phyloP scores from a whole-genome alignment of 805 yeast species.

The Schwanniomyces sp. region DNA sequence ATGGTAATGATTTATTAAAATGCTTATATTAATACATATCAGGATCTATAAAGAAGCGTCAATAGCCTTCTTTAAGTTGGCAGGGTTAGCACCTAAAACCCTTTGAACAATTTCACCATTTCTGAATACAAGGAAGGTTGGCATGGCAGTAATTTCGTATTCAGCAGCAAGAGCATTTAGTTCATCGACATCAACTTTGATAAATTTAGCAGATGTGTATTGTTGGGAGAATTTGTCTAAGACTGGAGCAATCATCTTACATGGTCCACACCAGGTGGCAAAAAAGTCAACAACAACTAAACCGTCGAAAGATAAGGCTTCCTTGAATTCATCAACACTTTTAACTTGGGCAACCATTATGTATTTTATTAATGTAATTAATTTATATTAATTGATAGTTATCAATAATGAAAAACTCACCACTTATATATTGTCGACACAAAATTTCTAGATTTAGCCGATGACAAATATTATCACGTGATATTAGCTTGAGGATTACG shows the following conservation, averaged over 20 bases:
- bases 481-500: neutral
- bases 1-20: too few relatives aligned
- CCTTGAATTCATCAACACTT: constrained; percentile 57
- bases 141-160: constrained; percentile 57
- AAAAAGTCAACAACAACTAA: constrained; percentile 92
- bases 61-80: constrained; percentile 71
- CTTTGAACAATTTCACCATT: constrained; percentile 75
- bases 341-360: constrained; percentile 38
- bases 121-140: constrained; percentile 73
- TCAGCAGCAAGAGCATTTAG: constrained; percentile 73
- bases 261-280: constrained; percentile 99
- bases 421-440: neutral
- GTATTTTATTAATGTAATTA: neutral
- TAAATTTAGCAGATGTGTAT: constrained; percentile 69
- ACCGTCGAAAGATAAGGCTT: constrained; percentile 60
- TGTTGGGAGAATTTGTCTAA: constrained; percentile 75
- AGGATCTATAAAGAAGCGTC: constrained; percentile 46
- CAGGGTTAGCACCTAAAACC: constrained; percentile 90
- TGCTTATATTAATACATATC: too few relatives aligned
- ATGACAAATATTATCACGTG: constrained; percentile 3
- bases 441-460: neutral
- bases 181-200: constrained; percentile 91
- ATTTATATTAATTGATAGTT: neutral
- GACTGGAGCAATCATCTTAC: constrained; percentile 95
- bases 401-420: neutral